Evolutionary conservation across 345 rosid genomes (phyloP).

Genomic region (Lepidium didymum): DNA sequence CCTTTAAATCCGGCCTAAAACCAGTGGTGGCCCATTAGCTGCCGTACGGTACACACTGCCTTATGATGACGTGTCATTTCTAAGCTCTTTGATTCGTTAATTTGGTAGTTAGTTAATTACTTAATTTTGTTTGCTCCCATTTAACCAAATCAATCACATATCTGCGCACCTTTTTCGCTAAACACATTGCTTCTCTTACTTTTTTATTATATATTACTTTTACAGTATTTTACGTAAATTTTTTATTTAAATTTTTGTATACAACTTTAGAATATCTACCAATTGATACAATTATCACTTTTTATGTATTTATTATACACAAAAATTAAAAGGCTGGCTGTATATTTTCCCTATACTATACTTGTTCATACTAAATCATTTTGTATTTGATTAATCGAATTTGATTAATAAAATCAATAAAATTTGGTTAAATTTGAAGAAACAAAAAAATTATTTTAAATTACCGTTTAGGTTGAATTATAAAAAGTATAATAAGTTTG

Average conservation of each 20-base stretch:
- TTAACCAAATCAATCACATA: slow-evolving; percentile 10
- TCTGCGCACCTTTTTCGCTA: neutral
- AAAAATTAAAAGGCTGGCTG: too few relatives aligned
- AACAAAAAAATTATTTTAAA: too few relatives aligned
- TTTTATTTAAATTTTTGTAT: neutral
- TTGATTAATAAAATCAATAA: too few relatives aligned
- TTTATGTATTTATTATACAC: neutral
- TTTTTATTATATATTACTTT: neutral
- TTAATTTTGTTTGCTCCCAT: neutral
- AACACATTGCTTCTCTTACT: neutral
- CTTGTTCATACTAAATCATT: too few relatives aligned
- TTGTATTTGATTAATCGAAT: too few relatives aligned
- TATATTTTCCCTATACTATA: too few relatives aligned
- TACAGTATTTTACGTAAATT: neutral
- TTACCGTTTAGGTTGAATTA: too few relatives aligned
- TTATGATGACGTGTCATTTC: slow-evolving; percentile 13
- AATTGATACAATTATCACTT: neutral
- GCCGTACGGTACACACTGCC: slow-evolving; percentile 14
- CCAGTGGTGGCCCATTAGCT: slow-evolving; percentile 7
- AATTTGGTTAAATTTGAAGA: too few relatives aligned
- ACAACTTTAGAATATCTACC: neutral
- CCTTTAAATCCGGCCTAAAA: slow-evolving; percentile 9
- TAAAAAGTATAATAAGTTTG: too few relatives aligned
- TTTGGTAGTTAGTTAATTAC: slow-evolving; percentile 16
- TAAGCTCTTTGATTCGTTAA: slow-evolving; percentile 3